These are phyloP conservation scores for Psilocybe sp. DNA, from an alignment of 768 basidiomycete species.

Conservation along the genomic window DNA sequence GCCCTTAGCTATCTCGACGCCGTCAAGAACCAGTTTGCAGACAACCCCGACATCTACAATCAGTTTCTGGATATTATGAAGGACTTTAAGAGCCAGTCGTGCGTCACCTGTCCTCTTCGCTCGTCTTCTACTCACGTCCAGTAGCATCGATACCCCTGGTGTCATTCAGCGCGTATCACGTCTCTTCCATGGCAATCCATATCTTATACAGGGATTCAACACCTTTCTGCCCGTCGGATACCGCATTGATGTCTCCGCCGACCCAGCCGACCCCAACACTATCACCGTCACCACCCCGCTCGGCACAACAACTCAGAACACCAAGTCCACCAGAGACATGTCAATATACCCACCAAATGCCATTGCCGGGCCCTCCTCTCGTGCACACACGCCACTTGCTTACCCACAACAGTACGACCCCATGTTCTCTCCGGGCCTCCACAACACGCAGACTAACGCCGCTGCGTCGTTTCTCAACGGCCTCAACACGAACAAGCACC, in stretches of 20 bases:
- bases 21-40: slow-evolving; percentile 88
- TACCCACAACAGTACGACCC: slow-evolving; percentile 29
- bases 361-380: slow-evolving; percentile 28
- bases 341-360: slow-evolving; percentile 26
- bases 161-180: slow-evolving; percentile 94
- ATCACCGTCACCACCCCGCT: slow-evolving; percentile 82
- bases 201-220: slow-evolving; percentile 96
- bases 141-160: slow-evolving; percentile 94
- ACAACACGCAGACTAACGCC: slow-evolving; percentile 48
- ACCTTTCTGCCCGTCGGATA: slow-evolving; percentile 95
- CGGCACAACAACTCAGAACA: slow-evolving; percentile 68
- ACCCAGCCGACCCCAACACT: slow-evolving; percentile 65
- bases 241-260: slow-evolving; percentile 81
- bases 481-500: slow-evolving; percentile 44
- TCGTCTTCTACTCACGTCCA: slow-evolving; percentile 13
- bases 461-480: slow-evolving; percentile 68
- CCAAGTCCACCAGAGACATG: slow-evolving; percentile 31
- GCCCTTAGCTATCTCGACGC: slow-evolving; percentile 92
- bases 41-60: slow-evolving; percentile 93
- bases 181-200: slow-evolving; percentile 87
- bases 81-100: slow-evolving; percentile 97
- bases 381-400: slow-evolving; percentile 21
- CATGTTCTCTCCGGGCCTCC: slow-evolving; percentile 44
- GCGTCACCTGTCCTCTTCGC: slow-evolving; percentile 25
- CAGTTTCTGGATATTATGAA: slow-evolving; percentile 97